A percentile compares a stretch with the other conserved stretches of the same genome.
Conservation (phyloP, 495 filamentous ascomycete genomes). For the Penicillium bialowiezense region DNA sequence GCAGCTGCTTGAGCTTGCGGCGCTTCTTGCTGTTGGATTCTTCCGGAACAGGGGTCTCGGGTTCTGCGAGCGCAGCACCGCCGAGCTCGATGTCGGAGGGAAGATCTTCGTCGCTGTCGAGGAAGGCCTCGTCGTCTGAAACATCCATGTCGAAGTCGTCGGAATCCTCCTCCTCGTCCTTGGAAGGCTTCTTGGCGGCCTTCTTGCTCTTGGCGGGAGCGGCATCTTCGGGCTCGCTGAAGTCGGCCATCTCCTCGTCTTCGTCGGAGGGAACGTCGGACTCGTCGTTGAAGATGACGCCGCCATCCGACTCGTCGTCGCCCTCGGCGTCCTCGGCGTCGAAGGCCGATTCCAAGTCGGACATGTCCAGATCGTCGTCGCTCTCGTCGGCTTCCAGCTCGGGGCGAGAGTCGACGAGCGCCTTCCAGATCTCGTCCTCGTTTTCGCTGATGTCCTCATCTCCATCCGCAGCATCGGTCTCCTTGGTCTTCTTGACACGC, state of each 20-base stretch:
- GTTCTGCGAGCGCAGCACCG: slow-evolving; percentile 28
- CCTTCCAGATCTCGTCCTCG: slow-evolving; percentile 87
- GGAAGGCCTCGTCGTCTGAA: slow-evolving; percentile 50
- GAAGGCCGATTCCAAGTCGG: slow-evolving; percentile 59
- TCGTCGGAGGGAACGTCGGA: slow-evolving; percentile 46
- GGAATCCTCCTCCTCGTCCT: slow-evolving; percentile 43
- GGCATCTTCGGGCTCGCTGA: slow-evolving; percentile 16
- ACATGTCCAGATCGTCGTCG: slow-evolving; percentile 62
- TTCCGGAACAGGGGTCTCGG: slow-evolving; percentile 34
- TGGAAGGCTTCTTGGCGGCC: slow-evolving; percentile 38
- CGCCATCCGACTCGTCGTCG: slow-evolving; percentile 52
- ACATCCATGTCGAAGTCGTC: slow-evolving; percentile 52
- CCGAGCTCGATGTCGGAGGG: slow-evolving; percentile 51
- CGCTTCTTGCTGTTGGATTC: slow-evolving; percentile 61
- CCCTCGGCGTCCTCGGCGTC: slow-evolving; percentile 47
- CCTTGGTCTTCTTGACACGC: slow-evolving; percentile 54
- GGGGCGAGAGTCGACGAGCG: slow-evolving; percentile 74
- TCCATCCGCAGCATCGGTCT: slow-evolving; percentile 26
- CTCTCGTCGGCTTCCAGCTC: slow-evolving; percentile 69
- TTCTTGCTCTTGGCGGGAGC: slow-evolving; percentile 34
- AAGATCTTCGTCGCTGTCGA: slow-evolving; percentile 54
- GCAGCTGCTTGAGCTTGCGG: slow-evolving; percentile 82
- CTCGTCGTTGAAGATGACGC: slow-evolving; percentile 49
- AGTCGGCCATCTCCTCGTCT: slow-evolving; percentile 44
- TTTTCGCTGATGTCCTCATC: slow-evolving; percentile 34